A percentile compares a stretch with the other conserved stretches of the same genome.
phyloP scores from a whole-genome alignment of 345 rosid genomes.

The Moringa oleifera region DNA sequence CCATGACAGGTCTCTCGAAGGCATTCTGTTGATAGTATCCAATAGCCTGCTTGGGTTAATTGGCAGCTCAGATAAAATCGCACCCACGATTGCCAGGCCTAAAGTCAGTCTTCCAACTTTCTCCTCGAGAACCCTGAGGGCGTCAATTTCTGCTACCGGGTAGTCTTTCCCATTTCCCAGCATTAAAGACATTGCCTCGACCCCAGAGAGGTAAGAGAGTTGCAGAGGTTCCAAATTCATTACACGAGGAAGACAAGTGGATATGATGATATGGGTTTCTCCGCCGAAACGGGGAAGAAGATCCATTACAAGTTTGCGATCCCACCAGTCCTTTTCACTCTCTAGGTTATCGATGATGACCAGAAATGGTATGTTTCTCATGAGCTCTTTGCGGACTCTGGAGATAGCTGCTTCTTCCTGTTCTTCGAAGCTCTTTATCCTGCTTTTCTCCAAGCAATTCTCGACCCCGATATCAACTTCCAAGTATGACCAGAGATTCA shows the following conservation, averaged over 20 bases:
- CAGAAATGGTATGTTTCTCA: conserved; percentile 88
- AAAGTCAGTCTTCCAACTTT: conserved; percentile 72
- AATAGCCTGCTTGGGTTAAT: conserved; percentile 80
- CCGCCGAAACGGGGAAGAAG: conserved; percentile 97
- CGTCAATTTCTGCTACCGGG: conserved; percentile 60
- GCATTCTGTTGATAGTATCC: conserved; percentile 87
- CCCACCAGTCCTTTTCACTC: conserved; percentile 99
- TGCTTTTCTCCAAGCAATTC: conserved; percentile 45
- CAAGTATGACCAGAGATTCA: conserved; percentile 68
- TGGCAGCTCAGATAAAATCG: conserved; percentile 83
- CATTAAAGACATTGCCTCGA: conserved; percentile 85
- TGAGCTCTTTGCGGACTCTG: conserved; percentile 75
- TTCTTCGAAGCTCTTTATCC: conserved; percentile 78
- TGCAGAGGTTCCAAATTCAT: conserved; percentile 88
- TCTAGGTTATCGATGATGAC: conserved; percentile 88
- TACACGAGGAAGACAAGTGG: conserved; percentile 62
- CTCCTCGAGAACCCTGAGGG: conserved; percentile 74
- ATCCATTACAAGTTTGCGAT: conserved; percentile 80
- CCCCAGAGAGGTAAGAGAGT: conserved; percentile 72
- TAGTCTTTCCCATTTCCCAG: conserved; percentile 64
- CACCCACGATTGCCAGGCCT: conserved; percentile 78
- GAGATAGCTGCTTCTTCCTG: conserved; percentile 81
- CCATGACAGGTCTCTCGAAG: conserved; percentile 59
- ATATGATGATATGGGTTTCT: conserved; percentile 81
- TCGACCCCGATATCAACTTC: conserved; percentile 83